Evolutionary conservation across 2,329 filamentous ascomycete genomes (phyloP).

Genomic region (Phialemonium atrogriseum): DNA sequence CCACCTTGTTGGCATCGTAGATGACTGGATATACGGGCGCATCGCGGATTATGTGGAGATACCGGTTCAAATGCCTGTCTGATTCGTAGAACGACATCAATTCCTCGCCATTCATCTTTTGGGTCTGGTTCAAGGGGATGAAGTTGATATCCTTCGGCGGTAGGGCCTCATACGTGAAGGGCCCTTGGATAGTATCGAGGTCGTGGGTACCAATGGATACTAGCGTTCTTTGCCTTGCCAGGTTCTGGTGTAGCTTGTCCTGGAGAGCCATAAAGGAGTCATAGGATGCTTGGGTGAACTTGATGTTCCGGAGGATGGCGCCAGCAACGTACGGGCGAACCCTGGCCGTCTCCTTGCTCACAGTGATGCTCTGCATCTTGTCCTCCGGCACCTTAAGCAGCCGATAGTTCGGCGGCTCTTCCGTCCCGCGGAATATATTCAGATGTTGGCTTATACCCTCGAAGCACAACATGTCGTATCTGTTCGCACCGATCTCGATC

Average conservation of each 20-base stretch:
- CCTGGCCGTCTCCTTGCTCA: constrained; percentile 64
- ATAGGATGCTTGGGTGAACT: constrained; percentile 84
- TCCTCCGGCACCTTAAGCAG: constrained; percentile 64
- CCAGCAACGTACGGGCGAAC: constrained; percentile 85
- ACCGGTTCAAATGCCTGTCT: constrained; percentile 85
- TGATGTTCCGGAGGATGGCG: constrained; percentile 82
- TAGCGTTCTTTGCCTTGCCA: constrained; percentile 87
- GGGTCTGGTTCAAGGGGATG: constrained; percentile 79
- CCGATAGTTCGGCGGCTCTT: constrained; percentile 69
- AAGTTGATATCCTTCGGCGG: constrained; percentile 91
- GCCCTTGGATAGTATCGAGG: constrained; percentile 83
- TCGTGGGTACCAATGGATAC: constrained; percentile 82
- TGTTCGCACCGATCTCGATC: constrained; percentile 95
- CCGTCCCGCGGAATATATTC: constrained; percentile 82
- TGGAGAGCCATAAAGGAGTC: constrained; percentile 96
- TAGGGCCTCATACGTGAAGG: constrained; percentile 93
- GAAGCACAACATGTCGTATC: constrained; percentile 92
- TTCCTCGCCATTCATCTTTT: constrained; percentile 78
- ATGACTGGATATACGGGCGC: constrained; percentile 93
- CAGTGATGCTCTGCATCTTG: constrained; percentile 71
- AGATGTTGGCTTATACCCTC: constrained; percentile 94
- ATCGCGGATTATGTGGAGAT: constrained; percentile 89
- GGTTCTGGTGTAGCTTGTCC: constrained; percentile 95
- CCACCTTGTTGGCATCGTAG: constrained; percentile 76
- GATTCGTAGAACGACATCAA: constrained; percentile 94